Percentiles rank a stretch among this genome's conserved stretches.
These are phyloP conservation scores for Plectosphaerella cucumerina DNA, from an alignment of 2,329 filamentous ascomycete species.

Conservation along the genomic window DNA sequence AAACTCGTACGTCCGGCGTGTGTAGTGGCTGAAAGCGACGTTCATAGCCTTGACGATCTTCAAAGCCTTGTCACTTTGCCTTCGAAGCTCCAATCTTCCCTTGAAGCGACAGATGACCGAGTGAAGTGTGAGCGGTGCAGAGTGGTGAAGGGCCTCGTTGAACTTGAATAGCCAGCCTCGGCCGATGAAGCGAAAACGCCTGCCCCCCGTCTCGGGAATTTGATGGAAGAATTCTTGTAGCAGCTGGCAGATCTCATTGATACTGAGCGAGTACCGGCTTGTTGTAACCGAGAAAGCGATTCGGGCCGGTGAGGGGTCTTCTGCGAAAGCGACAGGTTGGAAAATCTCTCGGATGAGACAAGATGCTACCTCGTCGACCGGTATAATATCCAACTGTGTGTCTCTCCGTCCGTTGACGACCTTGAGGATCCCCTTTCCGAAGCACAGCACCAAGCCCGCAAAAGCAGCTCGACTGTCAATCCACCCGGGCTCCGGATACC, in stretches of 20 bases:
- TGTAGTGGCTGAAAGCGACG: neutral
- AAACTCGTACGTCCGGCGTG: neutral
- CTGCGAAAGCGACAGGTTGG: neutral
- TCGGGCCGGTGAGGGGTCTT: neutral
- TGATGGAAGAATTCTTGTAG: neutral
- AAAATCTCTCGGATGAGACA: constrained; percentile 8
- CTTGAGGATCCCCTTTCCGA: constrained; percentile 8
- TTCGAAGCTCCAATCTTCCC: no score
- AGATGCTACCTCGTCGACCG: constrained; percentile 10
- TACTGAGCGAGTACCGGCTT: neutral
- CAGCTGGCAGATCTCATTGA: neutral
- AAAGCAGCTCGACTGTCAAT: constrained; percentile 13
- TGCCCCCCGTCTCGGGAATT: neutral
- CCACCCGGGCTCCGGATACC: constrained; percentile 10
- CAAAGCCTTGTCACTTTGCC: neutral
- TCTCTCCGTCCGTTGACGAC: constrained; percentile 9
- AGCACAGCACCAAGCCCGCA: constrained; percentile 5
- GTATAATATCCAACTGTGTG: constrained; percentile 8
- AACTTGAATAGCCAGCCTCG: no score
- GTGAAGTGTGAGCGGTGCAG: no score
- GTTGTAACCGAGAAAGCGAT: neutral
- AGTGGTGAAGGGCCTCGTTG: no score
- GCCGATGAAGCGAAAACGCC: no score
- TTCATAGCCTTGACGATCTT: neutral
- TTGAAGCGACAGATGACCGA: no score